Percentiles rank a stretch among this genome's conserved stretches.
Evolutionary conservation across 805 yeast species (phyloP).

Genomic region (Barnettozyma salicaria): DNA sequence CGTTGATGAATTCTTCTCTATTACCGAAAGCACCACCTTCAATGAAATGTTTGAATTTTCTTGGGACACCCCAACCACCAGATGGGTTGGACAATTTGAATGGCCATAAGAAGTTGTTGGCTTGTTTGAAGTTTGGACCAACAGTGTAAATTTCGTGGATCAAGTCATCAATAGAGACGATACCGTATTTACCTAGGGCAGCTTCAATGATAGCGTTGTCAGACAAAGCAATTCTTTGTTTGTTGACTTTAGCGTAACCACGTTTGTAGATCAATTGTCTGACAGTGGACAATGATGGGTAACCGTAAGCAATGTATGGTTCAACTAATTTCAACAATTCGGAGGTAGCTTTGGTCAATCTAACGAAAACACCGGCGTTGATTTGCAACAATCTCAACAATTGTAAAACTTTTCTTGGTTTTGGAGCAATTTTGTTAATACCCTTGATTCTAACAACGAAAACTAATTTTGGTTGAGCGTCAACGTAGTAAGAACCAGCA

Average conservation of each 20-base stretch:
- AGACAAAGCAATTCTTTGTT: slow-evolving; percentile 86
- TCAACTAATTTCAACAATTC: slow-evolving; percentile 91
- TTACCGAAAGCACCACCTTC: slow-evolving; percentile 99
- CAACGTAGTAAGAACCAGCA: slow-evolving; percentile 89
- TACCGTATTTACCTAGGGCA: slow-evolving; percentile 86
- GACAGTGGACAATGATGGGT: slow-evolving; percentile 88
- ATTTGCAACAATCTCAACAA: slow-evolving; percentile 89
- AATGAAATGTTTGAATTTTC: slow-evolving; percentile 95
- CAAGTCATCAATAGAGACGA: slow-evolving; percentile 85
- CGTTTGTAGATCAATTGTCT: slow-evolving; percentile 95
- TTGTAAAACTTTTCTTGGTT: slow-evolving; percentile 98
- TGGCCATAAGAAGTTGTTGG: slow-evolving; percentile 98
- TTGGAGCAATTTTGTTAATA: slow-evolving; percentile 97
- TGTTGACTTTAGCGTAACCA: slow-evolving; percentile 96
- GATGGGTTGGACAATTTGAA: slow-evolving; percentile 94
- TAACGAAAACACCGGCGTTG: slow-evolving; percentile 92
- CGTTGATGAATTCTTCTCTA: slow-evolving; percentile 95
- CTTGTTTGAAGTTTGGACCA: slow-evolving; percentile 98
- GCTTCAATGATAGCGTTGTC: slow-evolving; percentile 88
- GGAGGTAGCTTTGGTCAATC: slow-evolving; percentile 90
- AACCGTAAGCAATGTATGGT: slow-evolving; percentile 96
- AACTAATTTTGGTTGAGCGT: slow-evolving; percentile 90
- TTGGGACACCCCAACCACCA: slow-evolving; percentile 96
- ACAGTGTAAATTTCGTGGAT: slow-evolving; percentile 94
- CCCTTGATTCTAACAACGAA: slow-evolving; percentile 99